Conservation (phyloP, 768 basidiomycete genomes). For the Pisolithus sp. region DNA sequence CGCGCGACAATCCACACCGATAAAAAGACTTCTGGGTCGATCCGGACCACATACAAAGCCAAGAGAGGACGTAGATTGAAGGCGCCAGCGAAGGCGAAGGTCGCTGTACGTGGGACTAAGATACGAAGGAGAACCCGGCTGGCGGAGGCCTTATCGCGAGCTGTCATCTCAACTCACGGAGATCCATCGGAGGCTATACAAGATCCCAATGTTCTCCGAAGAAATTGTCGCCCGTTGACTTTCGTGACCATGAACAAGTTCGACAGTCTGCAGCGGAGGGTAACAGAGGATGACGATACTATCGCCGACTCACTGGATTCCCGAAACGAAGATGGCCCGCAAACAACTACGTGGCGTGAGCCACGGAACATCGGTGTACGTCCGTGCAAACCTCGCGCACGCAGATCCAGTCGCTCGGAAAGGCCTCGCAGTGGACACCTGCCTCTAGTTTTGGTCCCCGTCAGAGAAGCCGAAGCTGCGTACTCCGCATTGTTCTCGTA, state of each 20-base stretch:
- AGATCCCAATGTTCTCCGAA: slow-evolving; percentile 2
- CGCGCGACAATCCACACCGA: background rate
- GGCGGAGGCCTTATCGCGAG: slow-evolving; percentile 17
- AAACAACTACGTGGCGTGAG: background rate
- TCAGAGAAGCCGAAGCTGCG: slow-evolving; percentile 22
- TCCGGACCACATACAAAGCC: background rate
- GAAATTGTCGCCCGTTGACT: slow-evolving; percentile 18
- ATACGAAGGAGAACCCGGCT: slow-evolving; percentile 4
- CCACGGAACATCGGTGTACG: background rate
- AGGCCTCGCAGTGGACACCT: background rate
- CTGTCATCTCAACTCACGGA: slow-evolving; percentile 20
- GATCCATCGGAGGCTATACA: slow-evolving; percentile 16
- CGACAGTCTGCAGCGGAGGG: background rate
- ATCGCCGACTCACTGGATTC: background rate
- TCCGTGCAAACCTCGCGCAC: background rate
- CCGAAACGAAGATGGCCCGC: background rate
- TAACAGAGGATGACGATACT: background rate
- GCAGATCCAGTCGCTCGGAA: slow-evolving; percentile 1
- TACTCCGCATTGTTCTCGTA: slow-evolving; percentile 23
- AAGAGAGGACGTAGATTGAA: slow-evolving; percentile 15
- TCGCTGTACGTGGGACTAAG: background rate
- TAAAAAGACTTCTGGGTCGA: background rate
- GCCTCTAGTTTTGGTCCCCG: slow-evolving; percentile 20
- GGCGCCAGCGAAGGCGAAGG: background rate
- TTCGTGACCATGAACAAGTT: slow-evolving; percentile 25